Percentiles rank a stretch among this genome's conserved stretches.
phyloP scores from a whole-genome alignment of 2,329 filamentous ascomycete genomes.

The Bertia moriformis region DNA sequence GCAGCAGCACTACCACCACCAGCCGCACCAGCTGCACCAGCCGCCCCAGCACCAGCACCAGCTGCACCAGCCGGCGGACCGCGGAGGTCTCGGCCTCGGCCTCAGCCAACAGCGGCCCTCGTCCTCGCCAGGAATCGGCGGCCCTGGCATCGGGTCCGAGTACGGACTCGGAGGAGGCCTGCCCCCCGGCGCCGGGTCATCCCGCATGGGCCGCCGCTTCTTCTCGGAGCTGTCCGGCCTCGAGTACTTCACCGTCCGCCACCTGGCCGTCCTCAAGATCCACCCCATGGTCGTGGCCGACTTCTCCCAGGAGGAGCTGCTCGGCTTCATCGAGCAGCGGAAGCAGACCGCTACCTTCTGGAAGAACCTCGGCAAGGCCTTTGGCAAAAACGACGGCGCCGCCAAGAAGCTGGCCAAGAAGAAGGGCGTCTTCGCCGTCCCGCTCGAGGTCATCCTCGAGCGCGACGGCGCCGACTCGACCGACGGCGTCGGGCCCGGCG shows the following conservation, averaged over 20 bases:
- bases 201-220: constrained; percentile 57
- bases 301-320: constrained; percentile 84
- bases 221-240: constrained; percentile 91
- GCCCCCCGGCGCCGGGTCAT: constrained; percentile 33
- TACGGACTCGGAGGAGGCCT: too few species aligned
- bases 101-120: constrained; percentile 54
- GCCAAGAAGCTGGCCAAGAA: constrained; percentile 66
- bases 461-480: constrained; percentile 91
- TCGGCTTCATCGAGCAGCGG: constrained; percentile 82
- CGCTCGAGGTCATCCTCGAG: constrained; percentile 76
- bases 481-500: constrained; percentile 83
- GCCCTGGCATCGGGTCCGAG: too few species aligned
- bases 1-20: too few species aligned
- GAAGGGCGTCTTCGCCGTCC: constrained; percentile 85
- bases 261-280: constrained; percentile 88
- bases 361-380: constrained; percentile 95
- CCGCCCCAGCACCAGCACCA: too few species aligned
- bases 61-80: constrained; percentile 37
- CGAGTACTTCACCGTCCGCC: constrained; percentile 93
- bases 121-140: constrained; percentile 30
- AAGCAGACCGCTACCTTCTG: constrained; percentile 86
- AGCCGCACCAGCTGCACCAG: too few species aligned
- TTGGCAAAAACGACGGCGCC: constrained; percentile 69
- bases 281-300: constrained; percentile 79
- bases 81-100: constrained; percentile 50